Percentiles rank a stretch among this genome's conserved stretches.
These are phyloP conservation scores for Ophiostoma sp. DNA, from an alignment of 2,329 filamentous ascomycete species.

Conservation along the genomic window DNA sequence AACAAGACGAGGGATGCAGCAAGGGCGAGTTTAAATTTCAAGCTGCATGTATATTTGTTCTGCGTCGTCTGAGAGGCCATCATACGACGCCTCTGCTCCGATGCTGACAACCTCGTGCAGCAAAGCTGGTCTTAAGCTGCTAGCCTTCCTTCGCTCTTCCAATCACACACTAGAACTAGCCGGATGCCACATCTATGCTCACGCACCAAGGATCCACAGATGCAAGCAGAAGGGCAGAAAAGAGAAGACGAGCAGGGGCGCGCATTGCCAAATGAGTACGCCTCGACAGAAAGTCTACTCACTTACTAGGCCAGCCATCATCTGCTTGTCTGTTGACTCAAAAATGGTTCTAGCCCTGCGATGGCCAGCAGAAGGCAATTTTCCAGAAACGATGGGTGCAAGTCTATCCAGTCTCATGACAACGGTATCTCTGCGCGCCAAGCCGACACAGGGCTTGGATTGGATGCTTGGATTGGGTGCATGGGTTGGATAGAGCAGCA, in stretches of 20 bases:
- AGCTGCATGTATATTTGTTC: background rate
- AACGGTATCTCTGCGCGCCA: background rate
- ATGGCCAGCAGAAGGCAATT: background rate
- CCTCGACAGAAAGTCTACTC: too few species aligned
- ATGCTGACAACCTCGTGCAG: background rate
- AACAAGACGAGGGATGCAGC: background rate
- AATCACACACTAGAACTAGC: too few species aligned
- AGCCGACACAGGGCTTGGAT: background rate
- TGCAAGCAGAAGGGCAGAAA: background rate
- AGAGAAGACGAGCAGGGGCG: background rate
- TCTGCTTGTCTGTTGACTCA: background rate
- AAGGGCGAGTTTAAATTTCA: background rate
- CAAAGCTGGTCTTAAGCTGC: background rate
- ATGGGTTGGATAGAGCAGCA: background rate
- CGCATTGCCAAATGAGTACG: background rate
- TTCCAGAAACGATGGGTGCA: background rate
- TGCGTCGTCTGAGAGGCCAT: background rate
- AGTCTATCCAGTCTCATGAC: background rate
- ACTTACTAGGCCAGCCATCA: background rate
- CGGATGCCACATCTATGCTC: too few species aligned
- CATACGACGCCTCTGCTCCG: background rate
- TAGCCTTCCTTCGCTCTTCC: too few species aligned
- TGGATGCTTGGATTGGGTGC: background rate
- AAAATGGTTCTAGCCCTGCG: constrained; percentile 1
- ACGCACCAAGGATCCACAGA: background rate